Base-by-base conservation (phyloP, 73 alveolate genomes). In the Breviolum minutum region DNA sequence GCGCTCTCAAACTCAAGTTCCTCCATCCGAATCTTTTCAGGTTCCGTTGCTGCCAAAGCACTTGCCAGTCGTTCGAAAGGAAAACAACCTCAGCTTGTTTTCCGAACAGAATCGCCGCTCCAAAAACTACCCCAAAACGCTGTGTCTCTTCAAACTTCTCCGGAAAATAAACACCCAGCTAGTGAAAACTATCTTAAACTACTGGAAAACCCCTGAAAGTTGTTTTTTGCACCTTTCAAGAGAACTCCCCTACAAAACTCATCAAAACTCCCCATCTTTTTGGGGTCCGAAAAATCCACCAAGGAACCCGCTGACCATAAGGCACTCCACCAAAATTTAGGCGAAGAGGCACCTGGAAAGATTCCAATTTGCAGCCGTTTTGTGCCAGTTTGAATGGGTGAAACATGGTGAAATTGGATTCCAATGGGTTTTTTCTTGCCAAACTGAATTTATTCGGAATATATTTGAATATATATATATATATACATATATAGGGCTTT, bases 21-120 rank as follows among this genome's bases (percentile, higher is more conserved):
- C 81, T 8, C 48, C 1, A 0, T 8, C 48, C 85, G 20, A 48
- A 76, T 27, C 85, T 19, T 76, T 71, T n/a, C 85, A 8, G 20
- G 66, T 68, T 68, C 77, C 17, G 77, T 68, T 14, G n/a, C n/a
- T 22, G 77, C 60, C 88, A 80, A 80, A 62, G 22, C 62, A 63
- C 97, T 68, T 91, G 97, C 97, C 97, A 91, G 77, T 91, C 97
- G 66, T 73, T 70, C 32, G 97, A 70, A 32, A 91, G 54, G 83
- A 91, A 91, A 14, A 60, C 79, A 6, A 91, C 90, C 97, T 91
- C 60, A 29, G 95, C 85, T 10, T 40, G 27, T 8, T 14, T 40
- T 40, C 54, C 5, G 54, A 40, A 0, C 54, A 40, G 3, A 40
- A 40, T 40, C 54, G 54, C 54, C 3, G 54, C 54, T 40, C 54